Percentiles rank a stretch among this genome's conserved stretches.
Evolutionary conservation across 495 filamentous ascomycete species (phyloP).

Genomic region (Talaromyces adpressus): DNA sequence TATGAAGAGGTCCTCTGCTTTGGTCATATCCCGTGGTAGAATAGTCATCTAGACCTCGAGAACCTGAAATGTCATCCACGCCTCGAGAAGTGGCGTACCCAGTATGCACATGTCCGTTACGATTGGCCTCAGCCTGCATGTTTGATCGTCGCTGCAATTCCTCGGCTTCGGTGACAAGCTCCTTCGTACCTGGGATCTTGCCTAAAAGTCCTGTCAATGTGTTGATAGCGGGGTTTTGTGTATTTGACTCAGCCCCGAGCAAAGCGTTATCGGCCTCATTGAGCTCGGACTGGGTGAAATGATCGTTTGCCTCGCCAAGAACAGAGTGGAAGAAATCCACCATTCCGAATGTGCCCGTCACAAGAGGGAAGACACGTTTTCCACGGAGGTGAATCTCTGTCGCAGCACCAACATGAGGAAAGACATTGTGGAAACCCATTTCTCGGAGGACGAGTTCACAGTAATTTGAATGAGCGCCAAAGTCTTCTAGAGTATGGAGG

Average conservation of each 20-base stretch:
- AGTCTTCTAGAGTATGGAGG: conserved; percentile 92
- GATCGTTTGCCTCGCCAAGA: conserved; percentile 90
- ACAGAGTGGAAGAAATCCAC: conserved; percentile 97
- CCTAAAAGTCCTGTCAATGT: conserved; percentile 65
- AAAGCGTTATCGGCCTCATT: conserved; percentile 80
- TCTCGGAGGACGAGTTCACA: conserved; percentile 82
- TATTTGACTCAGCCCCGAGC: conserved; percentile 45
- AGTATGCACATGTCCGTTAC: conserved; percentile 19
- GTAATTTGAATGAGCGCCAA: conserved; percentile 93
- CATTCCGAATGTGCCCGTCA: conserved; percentile 86
- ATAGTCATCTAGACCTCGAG: conserved; percentile 7
- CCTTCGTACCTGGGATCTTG: conserved; percentile 72
- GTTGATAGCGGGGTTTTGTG: conserved; percentile 36
- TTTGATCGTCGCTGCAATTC: conserved; percentile 67
- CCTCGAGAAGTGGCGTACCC: conserved; percentile 21
- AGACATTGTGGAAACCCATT: conserved; percentile 73
- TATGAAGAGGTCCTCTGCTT: background rate
- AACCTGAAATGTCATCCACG: background rate
- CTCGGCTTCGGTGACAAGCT: conserved; percentile 70
- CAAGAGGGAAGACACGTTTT: conserved; percentile 72
- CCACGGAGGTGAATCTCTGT: conserved; percentile 70
- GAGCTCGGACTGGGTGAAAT: conserved; percentile 92
- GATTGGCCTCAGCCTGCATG: conserved; percentile 63
- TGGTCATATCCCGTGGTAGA: conserved; percentile 13
- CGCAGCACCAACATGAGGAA: conserved; percentile 71